Evolutionary conservation across 2,329 filamentous ascomycete genomes (phyloP), one percentile per base, ranked within the genome.

Genomic region (Chrysoporthe cubensis): DNA sequence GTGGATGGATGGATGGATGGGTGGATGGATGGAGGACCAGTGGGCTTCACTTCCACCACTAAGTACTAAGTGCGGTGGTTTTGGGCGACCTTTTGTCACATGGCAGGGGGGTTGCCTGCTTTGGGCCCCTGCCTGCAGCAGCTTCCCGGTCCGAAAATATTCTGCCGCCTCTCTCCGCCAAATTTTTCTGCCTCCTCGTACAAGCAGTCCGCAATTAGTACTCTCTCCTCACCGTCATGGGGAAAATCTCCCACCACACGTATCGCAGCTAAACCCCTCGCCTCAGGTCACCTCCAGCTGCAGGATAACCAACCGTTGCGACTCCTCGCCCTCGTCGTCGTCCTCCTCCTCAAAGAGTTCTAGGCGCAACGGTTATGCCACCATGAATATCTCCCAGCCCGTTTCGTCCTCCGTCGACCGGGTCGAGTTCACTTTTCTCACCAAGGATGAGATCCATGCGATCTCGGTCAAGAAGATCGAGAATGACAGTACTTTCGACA

Each of bases 391-490:
- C 74, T 88, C 91, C 70, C 92, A 94, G 76, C 94, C 96, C 57
- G 87, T 97, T 71, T 86, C 91, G 72, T 96, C 94, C 75, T 85
- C 90, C 77, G 91, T 99, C 75, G 88, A 91, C 78, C 91, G 90
- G 77, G 93, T 99, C 76, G 92, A 96, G 78, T 99, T 99, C 79
- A 90, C 89, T 58, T 93, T 96, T 76, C 88, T 98, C 73, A 89
- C 91, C 26, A 85, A 90, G 63, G 85, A 90, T 69, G 95, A 99
- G 79, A 94, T 99, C 77, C 90, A 90, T 77, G 87, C 90, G 70
- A 89, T 98, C 74, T 99, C 96, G 9, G 96, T 97, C 73, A 96
- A 96, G 83, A 89, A 90, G 80, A 97, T 99, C 74, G 91, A 96
- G 76, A 97, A 96, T 82, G 91, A 94, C 63, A 92, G 88, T 72